Base-by-base conservation (phyloP, 257 asterid genomes). In the Penstemon davidsonii region DNA sequence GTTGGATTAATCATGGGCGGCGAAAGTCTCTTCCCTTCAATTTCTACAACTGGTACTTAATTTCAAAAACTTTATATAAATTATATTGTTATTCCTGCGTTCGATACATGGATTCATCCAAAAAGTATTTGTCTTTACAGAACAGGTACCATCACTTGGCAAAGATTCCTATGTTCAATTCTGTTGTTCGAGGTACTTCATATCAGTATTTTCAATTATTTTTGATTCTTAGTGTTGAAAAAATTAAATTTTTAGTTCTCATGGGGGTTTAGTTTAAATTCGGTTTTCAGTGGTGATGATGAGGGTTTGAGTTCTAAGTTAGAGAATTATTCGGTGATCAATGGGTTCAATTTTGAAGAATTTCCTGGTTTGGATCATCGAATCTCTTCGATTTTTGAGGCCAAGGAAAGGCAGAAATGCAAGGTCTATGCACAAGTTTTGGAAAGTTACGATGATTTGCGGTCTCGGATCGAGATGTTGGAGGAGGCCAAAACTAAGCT, bases 1-100 rank as follows among this genome's bases (percentile, higher is more conserved):
- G n/a, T 55, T 55, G 61, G 10, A 55, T 40, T 55, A 41, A 49
- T 56, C 55, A 87, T 87, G 95, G 96, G 92, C 60, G 90, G 95
- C 62, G 88, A 71, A 63, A 53, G 25, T 4, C 10, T 45, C 72
- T 41, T 46, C 18, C 47, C 78, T 62, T 41, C 60, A 13, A 18
- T 13, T 53, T 55, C 77, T 52, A 68, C 85, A 8, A 39, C 69
- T 19, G 90, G 92, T 88, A 78, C 70, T 49, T 40, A 37, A 10
- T 47, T 60, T 60, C 11, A 40, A 9, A 8, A 40, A 58, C 11
- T 43, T 33, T 3, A 13, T 8, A 4, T 18, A 3, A 13, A 44
- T 62, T 68, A 8, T 18, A 9, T 13, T 50, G 45, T 15, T 18
- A 33, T 8, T 4, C 6, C 12, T 58, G 44, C 46, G 33, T 7